Conservation (phyloP, 1,139 yeast genomes). For the Blastobotrys malaysiensis region DNA sequence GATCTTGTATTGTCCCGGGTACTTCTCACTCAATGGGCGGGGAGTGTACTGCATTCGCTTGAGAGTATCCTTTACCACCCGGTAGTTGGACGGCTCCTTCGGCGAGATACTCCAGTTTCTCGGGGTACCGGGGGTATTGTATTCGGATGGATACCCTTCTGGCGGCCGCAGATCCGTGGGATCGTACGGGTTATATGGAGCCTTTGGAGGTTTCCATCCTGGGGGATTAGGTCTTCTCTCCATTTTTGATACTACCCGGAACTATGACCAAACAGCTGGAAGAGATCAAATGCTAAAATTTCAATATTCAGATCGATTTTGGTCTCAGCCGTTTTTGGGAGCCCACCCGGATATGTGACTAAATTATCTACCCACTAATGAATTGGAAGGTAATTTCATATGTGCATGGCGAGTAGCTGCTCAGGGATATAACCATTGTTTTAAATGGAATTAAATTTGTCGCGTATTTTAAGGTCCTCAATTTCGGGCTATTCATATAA, state of each 20-base stretch:
- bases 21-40: slow-evolving; percentile 64
- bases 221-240: slow-evolving; percentile 59
- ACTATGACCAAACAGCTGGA: background rate
- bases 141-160: slow-evolving; percentile 82
- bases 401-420: too few relatives aligned
- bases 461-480: too few relatives aligned
- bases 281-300: background rate
- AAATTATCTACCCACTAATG: background rate
- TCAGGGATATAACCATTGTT: too few relatives aligned
- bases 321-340: background rate
- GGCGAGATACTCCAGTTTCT: slow-evolving; percentile 56
- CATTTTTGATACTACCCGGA: background rate
- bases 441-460: too few relatives aligned
- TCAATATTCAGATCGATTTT: background rate
- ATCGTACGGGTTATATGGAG: slow-evolving; percentile 83
- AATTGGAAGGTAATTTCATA: too few relatives aligned
- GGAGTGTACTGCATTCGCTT: slow-evolving; percentile 71
- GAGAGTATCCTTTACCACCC: slow-evolving; percentile 68
- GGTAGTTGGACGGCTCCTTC: slow-evolving; percentile 61
- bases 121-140: slow-evolving; percentile 33
- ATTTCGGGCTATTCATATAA: too few relatives aligned
- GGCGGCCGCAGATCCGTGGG: slow-evolving; percentile 73
- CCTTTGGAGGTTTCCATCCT: slow-evolving; percentile 78
- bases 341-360: background rate
- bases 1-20: slow-evolving; percentile 76